phyloP scores from a whole-genome alignment of 2,329 filamentous ascomycete species.

The Pestalotiopsis sp. region DNA sequence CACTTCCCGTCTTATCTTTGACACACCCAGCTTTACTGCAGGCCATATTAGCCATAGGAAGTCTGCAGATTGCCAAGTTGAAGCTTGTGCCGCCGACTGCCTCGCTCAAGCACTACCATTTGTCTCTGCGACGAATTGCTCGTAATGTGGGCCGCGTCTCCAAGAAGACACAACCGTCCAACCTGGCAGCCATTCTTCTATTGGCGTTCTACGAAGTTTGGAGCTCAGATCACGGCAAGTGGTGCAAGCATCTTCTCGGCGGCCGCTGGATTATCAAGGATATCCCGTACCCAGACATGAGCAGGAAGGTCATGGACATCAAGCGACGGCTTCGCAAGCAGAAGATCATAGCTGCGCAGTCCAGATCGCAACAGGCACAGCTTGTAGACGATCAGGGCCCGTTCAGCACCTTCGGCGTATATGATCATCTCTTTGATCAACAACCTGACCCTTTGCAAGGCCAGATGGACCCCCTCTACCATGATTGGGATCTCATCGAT shows the following conservation, averaged over 20 bases:
- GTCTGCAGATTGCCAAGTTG: slow-evolving; percentile 84
- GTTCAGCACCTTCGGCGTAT: slow-evolving; percentile 8
- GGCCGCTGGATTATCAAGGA: slow-evolving; percentile 82
- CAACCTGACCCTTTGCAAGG: slow-evolving; percentile 19
- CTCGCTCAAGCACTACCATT: slow-evolving; percentile 89
- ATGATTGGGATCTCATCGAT: slow-evolving; percentile 37
- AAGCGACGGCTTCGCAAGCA: slow-evolving; percentile 43
- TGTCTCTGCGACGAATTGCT: slow-evolving; percentile 77
- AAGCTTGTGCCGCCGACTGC: slow-evolving; percentile 75
- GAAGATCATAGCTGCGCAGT: slow-evolving; percentile 26
- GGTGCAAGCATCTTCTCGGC: slow-evolving; percentile 90
- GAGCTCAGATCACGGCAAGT: slow-evolving; percentile 92
- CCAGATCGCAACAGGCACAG: slow-evolving; percentile 17
- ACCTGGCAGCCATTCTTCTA: slow-evolving; percentile 84
- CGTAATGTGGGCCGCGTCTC: slow-evolving; percentile 71
- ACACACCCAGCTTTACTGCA: slow-evolving; percentile 87
- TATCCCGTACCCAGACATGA: slow-evolving; percentile 76
- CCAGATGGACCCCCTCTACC: slow-evolving; percentile 27
- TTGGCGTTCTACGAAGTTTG: slow-evolving; percentile 94
- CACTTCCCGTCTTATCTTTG: slow-evolving; percentile 80
- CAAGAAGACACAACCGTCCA: slow-evolving; percentile 75
- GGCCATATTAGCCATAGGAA: slow-evolving; percentile 84
- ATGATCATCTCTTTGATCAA: neutral
- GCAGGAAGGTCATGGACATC: slow-evolving; percentile 68
- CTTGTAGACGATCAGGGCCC: slow-evolving; percentile 1